Evolutionary conservation across 2,329 filamentous ascomycete genomes (phyloP).

Genomic region (Coccinonectria pachysandricola): DNA sequence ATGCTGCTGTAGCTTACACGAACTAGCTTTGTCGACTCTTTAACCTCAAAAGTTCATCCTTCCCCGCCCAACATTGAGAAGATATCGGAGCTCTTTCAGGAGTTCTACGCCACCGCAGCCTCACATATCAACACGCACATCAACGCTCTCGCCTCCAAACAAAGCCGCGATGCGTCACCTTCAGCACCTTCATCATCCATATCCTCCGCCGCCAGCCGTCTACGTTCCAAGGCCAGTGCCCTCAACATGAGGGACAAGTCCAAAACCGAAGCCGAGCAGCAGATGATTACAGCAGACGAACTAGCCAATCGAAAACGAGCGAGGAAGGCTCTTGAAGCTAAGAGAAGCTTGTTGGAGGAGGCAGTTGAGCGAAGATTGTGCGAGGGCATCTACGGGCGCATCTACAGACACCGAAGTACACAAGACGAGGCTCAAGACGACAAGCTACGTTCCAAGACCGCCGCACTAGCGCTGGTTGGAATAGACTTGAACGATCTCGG

Average conservation of each 20-base stretch:
- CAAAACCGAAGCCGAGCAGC: conserved; percentile 47
- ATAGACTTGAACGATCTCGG: conserved; percentile 81
- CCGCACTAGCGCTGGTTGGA: conserved; percentile 79
- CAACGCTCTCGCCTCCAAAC: conserved; percentile 62
- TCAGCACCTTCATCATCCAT: conserved; percentile 44
- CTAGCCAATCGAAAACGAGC: conserved; percentile 70
- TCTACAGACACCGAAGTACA: conserved; percentile 85
- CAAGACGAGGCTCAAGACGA: conserved; percentile 93
- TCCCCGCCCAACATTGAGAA: conserved; percentile 74
- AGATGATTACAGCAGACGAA: conserved; percentile 86
- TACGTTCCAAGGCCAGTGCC: conserved; percentile 46
- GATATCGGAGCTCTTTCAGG: conserved; percentile 80
- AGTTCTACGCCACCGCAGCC: conserved; percentile 78
- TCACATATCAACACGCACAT: conserved; percentile 82
- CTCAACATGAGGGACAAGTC: conserved; percentile 43
- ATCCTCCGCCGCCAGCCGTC: conserved; percentile 43
- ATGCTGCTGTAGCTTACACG: conserved; percentile 8
- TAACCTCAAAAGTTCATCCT: conserved; percentile 78
- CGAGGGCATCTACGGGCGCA: conserved; percentile 74
- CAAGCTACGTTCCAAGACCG: conserved; percentile 87
- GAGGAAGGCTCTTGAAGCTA: conserved; percentile 66
- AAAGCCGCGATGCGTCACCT: conserved; percentile 57
- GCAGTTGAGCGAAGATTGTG: conserved; percentile 80
- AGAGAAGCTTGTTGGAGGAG: conserved; percentile 71
- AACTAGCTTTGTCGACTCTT: conserved; percentile 75